Conservation (phyloP, 208 protist species). For the Leishmania aethiopica region DNA sequence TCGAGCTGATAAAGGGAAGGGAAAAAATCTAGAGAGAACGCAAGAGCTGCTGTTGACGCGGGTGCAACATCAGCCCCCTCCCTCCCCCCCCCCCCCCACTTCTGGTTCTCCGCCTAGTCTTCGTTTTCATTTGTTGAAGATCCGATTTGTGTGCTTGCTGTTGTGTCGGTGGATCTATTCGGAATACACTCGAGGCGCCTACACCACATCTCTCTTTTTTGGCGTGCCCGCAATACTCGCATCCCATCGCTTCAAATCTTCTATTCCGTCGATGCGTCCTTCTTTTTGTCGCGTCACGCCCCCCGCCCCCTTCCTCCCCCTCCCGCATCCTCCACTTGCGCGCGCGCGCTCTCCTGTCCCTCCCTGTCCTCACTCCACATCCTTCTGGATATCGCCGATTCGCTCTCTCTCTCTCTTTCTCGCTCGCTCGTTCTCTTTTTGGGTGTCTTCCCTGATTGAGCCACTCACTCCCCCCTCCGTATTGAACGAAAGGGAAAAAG, state of each 20-base stretch:
- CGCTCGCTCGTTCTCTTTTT: not conserved
- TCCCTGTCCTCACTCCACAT: not conserved
- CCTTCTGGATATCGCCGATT: not conserved
- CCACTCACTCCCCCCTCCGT: not conserved
- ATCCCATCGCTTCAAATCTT: not conserved
- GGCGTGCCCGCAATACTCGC: not conserved
- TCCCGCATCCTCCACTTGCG: not conserved
- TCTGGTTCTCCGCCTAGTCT: not conserved
- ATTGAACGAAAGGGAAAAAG: not conserved
- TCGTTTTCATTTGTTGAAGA: not conserved
- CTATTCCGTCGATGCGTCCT: not conserved
- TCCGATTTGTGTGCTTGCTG: not conserved
- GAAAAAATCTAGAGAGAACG: not conserved
- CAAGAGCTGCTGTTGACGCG: not conserved
- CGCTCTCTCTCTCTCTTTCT: not conserved
- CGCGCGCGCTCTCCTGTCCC: not conserved
- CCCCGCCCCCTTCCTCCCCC: not conserved
- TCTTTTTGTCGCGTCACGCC: not conserved
- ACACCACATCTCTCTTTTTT: not conserved
- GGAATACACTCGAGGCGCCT: not conserved
- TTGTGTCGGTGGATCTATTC: not conserved
- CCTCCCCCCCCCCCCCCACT: not conserved
- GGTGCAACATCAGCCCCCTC: not conserved
- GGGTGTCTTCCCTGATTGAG: not conserved
- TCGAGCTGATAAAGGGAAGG: not conserved